Percentiles rank a stretch among this genome's conserved stretches.
These are phyloP conservation scores for Sordariomycetes sp. DNA, from an alignment of 2,329 filamentous ascomycete species.

Conservation along the genomic window DNA sequence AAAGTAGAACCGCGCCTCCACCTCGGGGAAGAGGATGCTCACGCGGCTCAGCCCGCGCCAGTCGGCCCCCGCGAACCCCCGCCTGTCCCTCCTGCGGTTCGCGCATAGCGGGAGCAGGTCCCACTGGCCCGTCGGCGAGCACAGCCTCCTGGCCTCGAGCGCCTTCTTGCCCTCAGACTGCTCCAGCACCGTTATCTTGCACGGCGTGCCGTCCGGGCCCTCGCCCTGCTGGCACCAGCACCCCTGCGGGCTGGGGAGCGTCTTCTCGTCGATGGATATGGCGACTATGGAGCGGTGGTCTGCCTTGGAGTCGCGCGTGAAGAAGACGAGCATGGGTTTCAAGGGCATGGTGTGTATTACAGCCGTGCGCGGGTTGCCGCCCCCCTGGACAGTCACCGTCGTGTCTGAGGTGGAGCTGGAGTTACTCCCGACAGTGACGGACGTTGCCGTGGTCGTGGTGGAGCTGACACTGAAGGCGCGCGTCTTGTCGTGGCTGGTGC, in stretches of 20 bases:
- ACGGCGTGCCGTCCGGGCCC: constrained; percentile 5
- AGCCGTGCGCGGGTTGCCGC: constrained; percentile 15
- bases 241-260: constrained; percentile 19
- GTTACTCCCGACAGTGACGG: constrained; percentile 6
- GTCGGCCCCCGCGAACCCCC: constrained; percentile 6
- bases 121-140: constrained; percentile 13
- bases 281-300: constrained; percentile 16
- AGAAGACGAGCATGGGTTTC: constrained; percentile 23
- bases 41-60: constrained; percentile 17
- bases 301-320: constrained; percentile 14
- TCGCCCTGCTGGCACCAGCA: constrained; percentile 20
- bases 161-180: constrained; percentile 13
- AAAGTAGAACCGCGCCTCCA: constrained; percentile 13
- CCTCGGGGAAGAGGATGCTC: constrained; percentile 17
- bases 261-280: constrained; percentile 19
- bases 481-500: background rate
- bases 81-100: constrained; percentile 4
- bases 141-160: constrained; percentile 16
- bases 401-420: constrained; percentile 2
- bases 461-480: background rate
- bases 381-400: background rate
- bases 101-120: constrained; percentile 17
- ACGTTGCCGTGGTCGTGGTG: constrained; percentile 8
- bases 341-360: constrained; percentile 17
- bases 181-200: constrained; percentile 11